Evolutionary conservation across 208 protist species (phyloP).

Genomic region (Acanthamoeba castellanii): DNA sequence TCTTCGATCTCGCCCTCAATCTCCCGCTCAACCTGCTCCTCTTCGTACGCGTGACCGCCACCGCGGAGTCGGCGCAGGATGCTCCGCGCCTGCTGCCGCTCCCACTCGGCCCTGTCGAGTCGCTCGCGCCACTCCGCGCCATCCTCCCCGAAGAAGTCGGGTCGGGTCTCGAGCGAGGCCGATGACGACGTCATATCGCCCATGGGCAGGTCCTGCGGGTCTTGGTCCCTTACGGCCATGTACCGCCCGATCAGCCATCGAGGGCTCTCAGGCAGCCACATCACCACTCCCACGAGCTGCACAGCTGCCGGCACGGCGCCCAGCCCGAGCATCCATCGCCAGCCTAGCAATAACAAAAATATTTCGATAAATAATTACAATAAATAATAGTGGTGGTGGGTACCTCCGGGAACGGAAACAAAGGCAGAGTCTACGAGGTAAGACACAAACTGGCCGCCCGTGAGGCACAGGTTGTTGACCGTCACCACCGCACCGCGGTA

Average conservation of each 20-base stretch:
- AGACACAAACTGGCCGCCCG: slow-evolving; percentile 92
- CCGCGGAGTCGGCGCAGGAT: slow-evolving; percentile 79
- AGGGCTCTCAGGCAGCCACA: slow-evolving; percentile 93
- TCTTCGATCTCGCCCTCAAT: neutral
- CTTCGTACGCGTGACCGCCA: neutral
- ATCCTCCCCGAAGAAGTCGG: slow-evolving; percentile 81
- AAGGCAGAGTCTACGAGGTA: slow-evolving; percentile 90
- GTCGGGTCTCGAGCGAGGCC: neutral
- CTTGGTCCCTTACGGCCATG: slow-evolving; percentile 78
- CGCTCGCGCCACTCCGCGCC: neutral
- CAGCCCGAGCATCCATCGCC: slow-evolving; percentile 92
- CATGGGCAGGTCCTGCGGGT: neutral
- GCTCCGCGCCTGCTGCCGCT: slow-evolving; percentile 78
- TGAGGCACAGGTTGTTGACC: slow-evolving; percentile 93
- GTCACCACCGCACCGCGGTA: slow-evolving; percentile 92
- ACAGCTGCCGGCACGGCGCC: slow-evolving; percentile 91
- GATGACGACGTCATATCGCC: slow-evolving; percentile 77
- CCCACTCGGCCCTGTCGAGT: neutral
- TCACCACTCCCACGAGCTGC: slow-evolving; percentile 91
- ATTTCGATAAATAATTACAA: too few species aligned
- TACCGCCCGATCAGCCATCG: slow-evolving; percentile 91
- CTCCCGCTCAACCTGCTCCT: neutral
- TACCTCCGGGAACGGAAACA: neutral
- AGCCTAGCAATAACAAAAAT: slow-evolving; percentile 81
- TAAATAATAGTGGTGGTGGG: too few species aligned